Evolutionary conservation across 768 basidiomycete genomes (phyloP).

Genomic region (Atractiella rhizophila): DNA sequence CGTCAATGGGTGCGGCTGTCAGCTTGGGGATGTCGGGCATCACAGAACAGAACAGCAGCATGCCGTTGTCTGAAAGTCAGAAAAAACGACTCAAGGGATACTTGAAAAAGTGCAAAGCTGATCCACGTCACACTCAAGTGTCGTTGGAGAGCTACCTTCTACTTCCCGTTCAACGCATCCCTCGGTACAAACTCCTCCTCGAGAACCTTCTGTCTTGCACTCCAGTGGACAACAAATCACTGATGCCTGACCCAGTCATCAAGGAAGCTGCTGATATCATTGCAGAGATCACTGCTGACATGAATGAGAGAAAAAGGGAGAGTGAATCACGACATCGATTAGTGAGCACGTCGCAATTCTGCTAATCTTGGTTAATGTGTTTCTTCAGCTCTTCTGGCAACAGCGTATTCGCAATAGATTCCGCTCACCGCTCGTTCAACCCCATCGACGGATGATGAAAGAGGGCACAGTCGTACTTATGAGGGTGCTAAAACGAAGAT

Average conservation of each 20-base stretch:
- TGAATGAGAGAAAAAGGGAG: constrained; percentile 97
- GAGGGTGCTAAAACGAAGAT: constrained; percentile 67
- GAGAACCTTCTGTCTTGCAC: constrained; percentile 21
- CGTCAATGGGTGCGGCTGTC: constrained; percentile 5
- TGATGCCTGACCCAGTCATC: constrained; percentile 43
- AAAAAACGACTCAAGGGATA: constrained; percentile 65
- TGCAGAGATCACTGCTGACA: constrained; percentile 61
- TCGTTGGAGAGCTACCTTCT: constrained; percentile 81
- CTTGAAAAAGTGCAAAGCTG: constrained; percentile 61
- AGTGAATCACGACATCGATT: constrained; percentile 80
- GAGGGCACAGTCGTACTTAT: constrained; percentile 65
- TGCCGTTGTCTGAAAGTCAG: constrained; percentile 42
- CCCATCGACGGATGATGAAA: constrained; percentile 82
- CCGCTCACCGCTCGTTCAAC: constrained; percentile 91
- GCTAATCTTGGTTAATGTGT: not conserved
- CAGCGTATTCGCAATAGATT: constrained; percentile 66
- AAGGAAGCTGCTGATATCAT: constrained; percentile 70
- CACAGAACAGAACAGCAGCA: not conserved
- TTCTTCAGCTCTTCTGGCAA: constrained; percentile 14
- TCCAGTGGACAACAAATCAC: constrained; percentile 16
- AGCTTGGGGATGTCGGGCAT: not conserved
- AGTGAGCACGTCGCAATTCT: constrained; percentile 70
- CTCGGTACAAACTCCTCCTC: constrained; percentile 81
- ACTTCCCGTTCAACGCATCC: constrained; percentile 84
- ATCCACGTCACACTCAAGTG: constrained; percentile 71